Conservation (phyloP, 108 stramenopile genomes). For the Nitzschia sp. region DNA sequence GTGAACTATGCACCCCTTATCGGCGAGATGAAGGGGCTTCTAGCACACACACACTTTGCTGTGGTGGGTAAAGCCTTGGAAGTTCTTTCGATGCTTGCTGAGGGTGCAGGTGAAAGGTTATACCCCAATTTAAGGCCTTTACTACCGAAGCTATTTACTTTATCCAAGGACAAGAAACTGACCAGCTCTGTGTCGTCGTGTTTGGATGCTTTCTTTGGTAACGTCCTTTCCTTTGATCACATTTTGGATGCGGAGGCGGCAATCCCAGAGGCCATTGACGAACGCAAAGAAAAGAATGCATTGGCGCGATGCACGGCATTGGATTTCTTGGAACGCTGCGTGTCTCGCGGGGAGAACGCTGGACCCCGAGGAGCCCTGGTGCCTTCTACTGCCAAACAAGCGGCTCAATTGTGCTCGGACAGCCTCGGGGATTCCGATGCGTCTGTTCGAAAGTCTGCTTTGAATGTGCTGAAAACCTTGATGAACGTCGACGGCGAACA, state of each 20-base stretch:
- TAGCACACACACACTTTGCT: conserved; percentile 84
- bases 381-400: conserved; percentile 31
- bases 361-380: conserved; percentile 59
- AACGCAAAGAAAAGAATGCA: conserved; percentile 82
- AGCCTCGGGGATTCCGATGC: conserved; percentile 84
- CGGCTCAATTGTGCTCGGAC: conserved; percentile 44
- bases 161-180: conserved; percentile 90
- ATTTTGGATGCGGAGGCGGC: conserved; percentile 70
- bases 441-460: conserved; percentile 63
- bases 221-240: conserved; percentile 76
- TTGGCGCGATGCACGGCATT: conserved; percentile 60
- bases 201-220: conserved; percentile 79
- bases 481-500: conserved; percentile 43
- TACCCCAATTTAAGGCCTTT: conserved; percentile 76
- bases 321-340: conserved; percentile 73
- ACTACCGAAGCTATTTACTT: conserved; percentile 47
- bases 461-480: conserved; percentile 53
- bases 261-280: conserved; percentile 61
- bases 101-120: conserved; percentile 83
- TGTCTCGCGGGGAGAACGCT: conserved; percentile 43
- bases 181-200: conserved; percentile 54
- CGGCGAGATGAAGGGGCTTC: conserved; percentile 66
- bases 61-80: conserved; percentile 75
- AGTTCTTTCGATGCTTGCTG: conserved; percentile 78
- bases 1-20: conserved; percentile 75